These are phyloP conservation scores for Rutstroemia sp. DNA, from an alignment of 2,329 filamentous ascomycete species.

Conservation along the genomic window DNA sequence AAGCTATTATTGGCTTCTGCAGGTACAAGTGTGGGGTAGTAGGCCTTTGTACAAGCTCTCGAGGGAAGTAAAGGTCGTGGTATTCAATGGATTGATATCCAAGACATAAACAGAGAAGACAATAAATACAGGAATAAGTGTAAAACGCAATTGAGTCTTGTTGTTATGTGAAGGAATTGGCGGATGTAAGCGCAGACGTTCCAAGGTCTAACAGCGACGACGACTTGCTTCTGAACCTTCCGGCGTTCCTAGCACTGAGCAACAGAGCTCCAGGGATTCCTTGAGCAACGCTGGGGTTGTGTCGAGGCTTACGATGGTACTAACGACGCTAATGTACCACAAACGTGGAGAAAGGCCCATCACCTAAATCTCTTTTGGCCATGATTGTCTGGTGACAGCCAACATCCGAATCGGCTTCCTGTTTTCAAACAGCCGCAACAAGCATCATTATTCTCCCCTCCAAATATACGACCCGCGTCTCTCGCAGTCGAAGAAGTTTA, in stretches of 20 bases:
- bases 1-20: conserved; percentile 4
- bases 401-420: neutral
- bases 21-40: conserved; percentile 22
- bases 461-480: no score
- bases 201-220: neutral
- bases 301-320: neutral
- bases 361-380: neutral
- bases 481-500: no score
- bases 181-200: no score
- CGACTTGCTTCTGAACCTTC: neutral
- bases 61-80: neutral
- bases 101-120: neutral
- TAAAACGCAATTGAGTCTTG: no score
- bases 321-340: neutral
- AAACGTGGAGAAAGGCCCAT: conserved; percentile 9
- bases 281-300: neutral
- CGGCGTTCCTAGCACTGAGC: neutral
- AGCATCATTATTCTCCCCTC: neutral
- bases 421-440: neutral
- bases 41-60: conserved; percentile 2
- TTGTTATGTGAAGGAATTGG: no score
- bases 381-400: neutral
- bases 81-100: neutral
- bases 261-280: neutral
- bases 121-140: neutral